Base-by-base conservation (phyloP, 2,329 filamentous ascomycete genomes). In the Claviceps pazoutovae region DNA sequence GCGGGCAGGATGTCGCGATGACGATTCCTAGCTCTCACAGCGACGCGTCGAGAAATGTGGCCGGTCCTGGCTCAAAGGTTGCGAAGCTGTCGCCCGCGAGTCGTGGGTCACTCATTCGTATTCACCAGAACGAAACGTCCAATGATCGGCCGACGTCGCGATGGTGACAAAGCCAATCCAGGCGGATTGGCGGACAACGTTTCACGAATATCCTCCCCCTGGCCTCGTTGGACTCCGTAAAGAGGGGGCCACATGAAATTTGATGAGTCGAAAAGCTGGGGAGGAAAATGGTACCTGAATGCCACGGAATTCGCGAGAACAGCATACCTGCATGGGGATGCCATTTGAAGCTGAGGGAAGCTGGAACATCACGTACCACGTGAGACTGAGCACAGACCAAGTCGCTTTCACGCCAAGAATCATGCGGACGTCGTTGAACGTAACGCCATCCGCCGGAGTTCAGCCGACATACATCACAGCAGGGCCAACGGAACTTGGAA, bases 131-230 rank as follows among this genome's bases (percentile, higher is more conserved):
- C n/a, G 14, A 44, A 41, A 17, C 5, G 30, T 16, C 16, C 16
- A 26, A 17, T 43, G 7, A 43, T 36, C n/a, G 41, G 17, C 21
- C 14, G 9, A 26, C n/a, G 46, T 34, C 42, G 51, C 42, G 46
- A 17, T 19, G 34, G 8, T 26, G 46, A 39, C 42, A 51, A 43
- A 26, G 23, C n/a, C 23, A 8, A 26, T 46, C 14, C 19, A 26
- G 16, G 44, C 23, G 37, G n/a, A 13, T 37, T 46, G 21, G 51
- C 42, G 23, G 17, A 19, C 51, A 48, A 46, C 30, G 47, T 45
- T 50, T 52, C 52, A 50, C 45, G 47, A 49, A 57, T 54, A 56
- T 58, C 56, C 60, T 58, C 58, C 59, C 59, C 61, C 60, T 57
- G 51, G 56, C 57, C 59, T 53, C 52, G 49, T 53, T 52, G 46